Evolutionary conservation across 306 rosid species (phyloP).

Genomic region (Trifolium dubium): DNA sequence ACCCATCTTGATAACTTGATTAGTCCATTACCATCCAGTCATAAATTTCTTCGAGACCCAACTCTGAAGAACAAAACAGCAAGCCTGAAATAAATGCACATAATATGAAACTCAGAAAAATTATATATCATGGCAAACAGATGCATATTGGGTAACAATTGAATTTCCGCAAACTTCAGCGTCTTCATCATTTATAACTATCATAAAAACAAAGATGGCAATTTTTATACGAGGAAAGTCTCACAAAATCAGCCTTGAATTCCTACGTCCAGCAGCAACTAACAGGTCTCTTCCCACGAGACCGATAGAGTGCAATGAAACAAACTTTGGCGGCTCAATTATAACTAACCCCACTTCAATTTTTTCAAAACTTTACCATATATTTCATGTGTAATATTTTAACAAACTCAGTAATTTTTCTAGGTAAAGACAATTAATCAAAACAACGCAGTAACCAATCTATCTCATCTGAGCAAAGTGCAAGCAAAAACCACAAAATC

Average conservation of each 20-base stretch:
- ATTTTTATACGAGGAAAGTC: conserved; percentile 1
- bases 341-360: not conserved
- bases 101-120: conserved; percentile 14
- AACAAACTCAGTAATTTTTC: not conserved
- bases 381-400: not conserved
- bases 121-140: conserved; percentile 12
- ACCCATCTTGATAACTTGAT: conserved; percentile 27
- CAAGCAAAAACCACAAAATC: conserved; percentile 17
- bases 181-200: conserved; percentile 8
- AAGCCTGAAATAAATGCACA: conserved; percentile 63
- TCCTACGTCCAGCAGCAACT: conserved; percentile 5
- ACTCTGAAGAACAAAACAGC: conserved; percentile 90
- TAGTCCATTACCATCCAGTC: conserved; percentile 82
- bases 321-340: not conserved
- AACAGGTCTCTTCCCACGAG: not conserved
- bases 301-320: not conserved
- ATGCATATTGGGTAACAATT: not conserved
- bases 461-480: not conserved
- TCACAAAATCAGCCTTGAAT: not conserved
- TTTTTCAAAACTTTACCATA: not conserved
- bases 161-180: not conserved
- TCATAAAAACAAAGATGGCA: conserved; percentile 16
- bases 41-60: conserved; percentile 96
- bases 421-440: not conserved
- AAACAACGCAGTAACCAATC: conserved; percentile 20